A percentile compares a stretch with the other conserved stretches of the same genome.
Conservation (phyloP, 176 grass and related monocot genomes). For the Chloris gayana region DNA sequence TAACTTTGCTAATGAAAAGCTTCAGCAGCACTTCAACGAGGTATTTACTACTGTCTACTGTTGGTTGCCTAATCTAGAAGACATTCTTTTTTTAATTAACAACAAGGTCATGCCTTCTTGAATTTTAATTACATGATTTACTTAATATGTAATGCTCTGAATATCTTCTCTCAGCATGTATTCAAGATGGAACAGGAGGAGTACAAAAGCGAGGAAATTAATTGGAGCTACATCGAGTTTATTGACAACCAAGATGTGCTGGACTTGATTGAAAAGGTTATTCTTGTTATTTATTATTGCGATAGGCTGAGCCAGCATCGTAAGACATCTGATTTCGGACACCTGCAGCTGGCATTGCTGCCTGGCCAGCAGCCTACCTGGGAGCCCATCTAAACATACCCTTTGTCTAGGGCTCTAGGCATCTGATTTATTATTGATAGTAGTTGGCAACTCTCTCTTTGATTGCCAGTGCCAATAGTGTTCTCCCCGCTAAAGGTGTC, state of each 20-base stretch:
- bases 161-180: slow-evolving; percentile 76
- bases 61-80: slow-evolving; percentile 3
- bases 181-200: slow-evolving; percentile 99
- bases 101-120: not conserved
- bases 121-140: slow-evolving; percentile 30
- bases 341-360: too few relatives aligned
- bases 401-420: not conserved
- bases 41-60: slow-evolving; percentile 48
- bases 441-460: not conserved
- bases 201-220: slow-evolving; percentile 93
- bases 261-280: slow-evolving; percentile 99
- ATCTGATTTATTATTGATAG: too few relatives aligned
- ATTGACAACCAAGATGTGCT: slow-evolving; percentile 99
- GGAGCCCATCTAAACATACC: too few relatives aligned
- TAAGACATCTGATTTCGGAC: too few relatives aligned
- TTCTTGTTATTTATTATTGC: slow-evolving; percentile 14
- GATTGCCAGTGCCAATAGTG: not conserved
- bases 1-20: slow-evolving; percentile 99
- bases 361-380: too few relatives aligned
- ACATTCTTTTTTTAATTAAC: slow-evolving; percentile 7
- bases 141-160: slow-evolving; percentile 30
- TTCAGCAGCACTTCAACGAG: slow-evolving; percentile 99
- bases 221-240: slow-evolving; percentile 99
- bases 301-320: not conserved
- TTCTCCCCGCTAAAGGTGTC: not conserved